phyloP scores from a whole-genome alignment of 495 filamentous ascomycete genomes.

The Penicillium simplicissimum region DNA sequence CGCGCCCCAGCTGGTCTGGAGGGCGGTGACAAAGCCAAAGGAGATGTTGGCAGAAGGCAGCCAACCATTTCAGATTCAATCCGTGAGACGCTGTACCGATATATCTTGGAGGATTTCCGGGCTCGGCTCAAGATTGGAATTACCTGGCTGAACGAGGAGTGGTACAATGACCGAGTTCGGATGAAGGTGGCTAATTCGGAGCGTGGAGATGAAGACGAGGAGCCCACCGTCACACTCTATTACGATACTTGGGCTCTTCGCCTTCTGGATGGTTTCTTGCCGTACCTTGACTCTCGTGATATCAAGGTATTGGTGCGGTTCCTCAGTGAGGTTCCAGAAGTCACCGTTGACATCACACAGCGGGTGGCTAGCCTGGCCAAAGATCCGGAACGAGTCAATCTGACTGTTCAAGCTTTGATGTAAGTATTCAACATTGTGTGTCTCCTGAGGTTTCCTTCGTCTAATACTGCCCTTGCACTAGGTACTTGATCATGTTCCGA shows the following conservation, averaged over 20 bases:
- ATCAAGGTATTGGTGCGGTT: conserved; percentile 81
- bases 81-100: conserved; percentile 75
- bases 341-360: conserved; percentile 67
- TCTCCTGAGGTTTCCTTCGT: not conserved
- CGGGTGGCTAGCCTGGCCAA: conserved; percentile 78
- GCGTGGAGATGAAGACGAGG: conserved; percentile 38
- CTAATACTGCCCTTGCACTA: conserved; percentile 24
- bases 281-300: conserved; percentile 84
- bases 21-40: conserved; percentile 39
- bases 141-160: conserved; percentile 94
- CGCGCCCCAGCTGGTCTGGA: conserved; percentile 70
- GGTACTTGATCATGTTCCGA: conserved; percentile 82
- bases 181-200: conserved; percentile 41
- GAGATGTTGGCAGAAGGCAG: conserved; percentile 20
- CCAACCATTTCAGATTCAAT: conserved; percentile 63
- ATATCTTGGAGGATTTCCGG: conserved; percentile 88
- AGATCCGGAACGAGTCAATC: conserved; percentile 77
- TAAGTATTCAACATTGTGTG: conserved; percentile 33
- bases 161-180: conserved; percentile 86
- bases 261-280: conserved; percentile 81
- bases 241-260: conserved; percentile 81
- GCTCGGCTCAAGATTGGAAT: conserved; percentile 82
- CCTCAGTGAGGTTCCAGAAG: conserved; percentile 84
- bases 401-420: conserved; percentile 63
- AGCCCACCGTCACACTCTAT: conserved; percentile 47